phyloP scores from a whole-genome alignment of 164 flowering plant species.

The Magnolia kwangsiensis region DNA sequence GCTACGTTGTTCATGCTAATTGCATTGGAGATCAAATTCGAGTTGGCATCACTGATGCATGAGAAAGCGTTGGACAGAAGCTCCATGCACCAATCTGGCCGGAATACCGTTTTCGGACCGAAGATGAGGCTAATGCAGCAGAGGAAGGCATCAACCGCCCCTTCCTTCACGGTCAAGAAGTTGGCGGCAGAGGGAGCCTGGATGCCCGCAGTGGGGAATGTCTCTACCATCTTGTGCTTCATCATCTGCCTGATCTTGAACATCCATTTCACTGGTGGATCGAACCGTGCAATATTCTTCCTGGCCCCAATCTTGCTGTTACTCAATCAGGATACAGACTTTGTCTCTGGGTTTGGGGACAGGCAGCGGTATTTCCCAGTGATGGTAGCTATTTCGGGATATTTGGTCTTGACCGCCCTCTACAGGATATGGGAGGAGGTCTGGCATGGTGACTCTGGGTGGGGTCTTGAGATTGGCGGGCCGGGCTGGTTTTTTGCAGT shows the following conservation, averaged over 20 bases:
- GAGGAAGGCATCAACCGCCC: slow-evolving; percentile 57
- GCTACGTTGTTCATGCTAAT: slow-evolving; percentile 96
- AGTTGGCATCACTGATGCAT: slow-evolving; percentile 71
- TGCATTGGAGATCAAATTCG: slow-evolving; percentile 88
- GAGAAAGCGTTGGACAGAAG: slow-evolving; percentile 65
- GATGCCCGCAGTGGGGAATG: slow-evolving; percentile 99
- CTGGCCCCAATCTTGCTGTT: slow-evolving; percentile 86
- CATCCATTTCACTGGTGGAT: slow-evolving; percentile 80
- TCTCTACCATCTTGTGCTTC: slow-evolving; percentile 89
- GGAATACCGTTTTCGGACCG: slow-evolving; percentile 49
- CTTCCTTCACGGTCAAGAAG: slow-evolving; percentile 77
- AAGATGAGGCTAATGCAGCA: slow-evolving; percentile 84
- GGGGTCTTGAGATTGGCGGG: slow-evolving; percentile 94
- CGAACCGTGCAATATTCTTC: slow-evolving; percentile 86
- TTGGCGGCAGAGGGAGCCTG: slow-evolving; percentile 94
- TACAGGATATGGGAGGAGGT: slow-evolving; percentile 89
- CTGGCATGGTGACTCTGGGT: slow-evolving; percentile 84
- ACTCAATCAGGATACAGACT: slow-evolving; percentile 95
- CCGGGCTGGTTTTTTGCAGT: slow-evolving; percentile 92
- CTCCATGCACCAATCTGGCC: slow-evolving; percentile 39
- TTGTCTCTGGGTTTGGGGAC: slow-evolving; percentile 14
- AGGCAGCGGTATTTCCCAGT: slow-evolving; percentile 62
- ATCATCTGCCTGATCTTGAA: slow-evolving; percentile 84
- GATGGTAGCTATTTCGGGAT: slow-evolving; percentile 59
- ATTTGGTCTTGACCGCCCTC: slow-evolving; percentile 63